Evolutionary conservation across 306 rosid genomes (phyloP), one percentile per base, ranked within the genome.

Genomic region (Pyrus communis): DNA sequence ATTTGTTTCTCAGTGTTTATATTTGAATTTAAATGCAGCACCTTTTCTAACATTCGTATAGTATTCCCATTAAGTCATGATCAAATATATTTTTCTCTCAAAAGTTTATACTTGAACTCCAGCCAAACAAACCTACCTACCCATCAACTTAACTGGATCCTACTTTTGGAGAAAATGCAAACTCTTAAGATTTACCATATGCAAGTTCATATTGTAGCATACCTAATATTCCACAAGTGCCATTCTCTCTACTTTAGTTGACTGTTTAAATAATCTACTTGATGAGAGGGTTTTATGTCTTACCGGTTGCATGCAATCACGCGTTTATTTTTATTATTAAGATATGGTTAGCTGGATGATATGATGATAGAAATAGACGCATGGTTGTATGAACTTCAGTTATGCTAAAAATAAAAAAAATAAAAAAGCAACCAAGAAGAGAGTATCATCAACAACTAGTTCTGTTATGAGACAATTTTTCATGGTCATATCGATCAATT

Each of bases 121-220:
- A 28, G 57, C 73, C 68, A 70, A 65, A 46, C 19, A 58, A 58
- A 79, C 67, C 61, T 40, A n/a, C 30, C 69, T 43, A 74, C 42
- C 69, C 46, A 27, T 60, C 57, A 9, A 60, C 15, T 57, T 57
- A 57, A 57, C 27, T 14, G 69, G 57, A 42, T 60, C 27, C 42
- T 43, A 61, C 69, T 17, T 42, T 74, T 42, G 61, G 19, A 23
- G 28, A 65, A 18, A n/a, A 63, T 17, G 13, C 21, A 7, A 61
- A 61, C 67, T 4, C 13, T 55, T 38, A 35, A 73, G 28, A 73
- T 57, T 57, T 43, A 35, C 57, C 12, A 4, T 21, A 11, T 21
- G 11, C 70, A 65, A 65, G 15, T 11, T 66, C 35, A 31, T 19
- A 38, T 66, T 35, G 7, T 11, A 17, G 27, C 15, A 35, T 21